phyloP scores from a whole-genome alignment of 192 early-diverging fungal genomes.

The Backusella westeae region DNA sequence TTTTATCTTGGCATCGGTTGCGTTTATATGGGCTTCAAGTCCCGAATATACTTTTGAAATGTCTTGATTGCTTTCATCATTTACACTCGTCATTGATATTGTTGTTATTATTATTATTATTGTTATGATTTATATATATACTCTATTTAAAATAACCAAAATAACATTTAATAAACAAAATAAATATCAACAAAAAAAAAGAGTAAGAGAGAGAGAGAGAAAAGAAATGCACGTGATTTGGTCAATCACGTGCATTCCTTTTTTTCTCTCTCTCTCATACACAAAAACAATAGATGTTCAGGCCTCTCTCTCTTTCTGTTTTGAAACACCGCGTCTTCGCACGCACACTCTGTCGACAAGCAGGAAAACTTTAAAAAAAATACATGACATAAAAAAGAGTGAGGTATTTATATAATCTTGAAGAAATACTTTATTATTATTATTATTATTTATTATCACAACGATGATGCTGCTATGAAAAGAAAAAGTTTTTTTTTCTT shows the following conservation, averaged over 20 bases:
- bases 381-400: neutral
- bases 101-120: neutral
- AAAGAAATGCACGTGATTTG: neutral
- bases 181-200: neutral
- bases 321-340: neutral
- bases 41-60: constrained; percentile 2
- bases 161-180: neutral
- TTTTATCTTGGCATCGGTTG: constrained; percentile 17
- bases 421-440: too few relatives aligned
- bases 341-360: neutral
- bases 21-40: neutral
- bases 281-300: too few relatives aligned
- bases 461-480: neutral
- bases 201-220: neutral
- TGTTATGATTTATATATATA: neutral
- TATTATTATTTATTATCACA: neutral
- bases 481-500: neutral
- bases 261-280: neutral
- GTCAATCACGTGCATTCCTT: neutral
- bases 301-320: neutral
- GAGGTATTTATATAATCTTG: too few relatives aligned
- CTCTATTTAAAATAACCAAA: neutral
- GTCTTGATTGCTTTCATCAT: neutral
- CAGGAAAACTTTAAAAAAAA: neutral
- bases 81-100: neutral